A percentile compares a stretch with the other conserved stretches of the same genome.
phyloP scores from a whole-genome alignment of 2,329 filamentous ascomycete genomes.

The Penicillium carneum region DNA sequence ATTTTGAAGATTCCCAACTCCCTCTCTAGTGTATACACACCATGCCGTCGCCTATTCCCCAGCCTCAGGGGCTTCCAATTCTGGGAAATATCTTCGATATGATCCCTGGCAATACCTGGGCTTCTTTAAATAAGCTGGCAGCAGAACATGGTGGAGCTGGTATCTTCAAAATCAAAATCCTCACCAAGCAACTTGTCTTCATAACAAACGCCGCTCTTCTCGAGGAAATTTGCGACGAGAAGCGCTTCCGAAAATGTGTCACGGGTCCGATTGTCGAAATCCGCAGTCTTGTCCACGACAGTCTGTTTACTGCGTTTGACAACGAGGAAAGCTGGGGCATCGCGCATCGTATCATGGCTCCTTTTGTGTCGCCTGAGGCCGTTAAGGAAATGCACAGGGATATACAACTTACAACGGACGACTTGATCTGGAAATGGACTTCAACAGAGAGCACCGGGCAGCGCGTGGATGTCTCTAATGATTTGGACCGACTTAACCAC shows the following conservation, averaged over 20 bases:
- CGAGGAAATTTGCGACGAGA: constrained; percentile 72
- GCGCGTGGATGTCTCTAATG: constrained; percentile 56
- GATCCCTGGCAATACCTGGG: constrained; percentile 59
- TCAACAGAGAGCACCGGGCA: constrained; percentile 44
- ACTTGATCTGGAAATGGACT: constrained; percentile 62
- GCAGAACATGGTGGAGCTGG: constrained; percentile 61
- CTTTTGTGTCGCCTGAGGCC: constrained; percentile 54
- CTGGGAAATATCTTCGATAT: constrained; percentile 62
- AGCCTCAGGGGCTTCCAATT: constrained; percentile 59
- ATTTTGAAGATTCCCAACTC: not conserved
- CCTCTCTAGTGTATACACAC: not conserved
- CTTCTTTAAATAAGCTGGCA: constrained; percentile 58
- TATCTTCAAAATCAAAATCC: constrained; percentile 65
- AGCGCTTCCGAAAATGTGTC: constrained; percentile 61
- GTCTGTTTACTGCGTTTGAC: constrained; percentile 68
- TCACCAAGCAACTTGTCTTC: constrained; percentile 58
- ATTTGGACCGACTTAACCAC: constrained; percentile 63
- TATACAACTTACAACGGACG: constrained; percentile 59
- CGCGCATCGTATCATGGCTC: constrained; percentile 61
- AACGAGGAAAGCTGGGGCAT: constrained; percentile 67
- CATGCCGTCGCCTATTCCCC: constrained; percentile 60
- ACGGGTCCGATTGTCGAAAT: constrained; percentile 65
- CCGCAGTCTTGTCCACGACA: constrained; percentile 67
- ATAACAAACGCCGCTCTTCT: constrained; percentile 64
- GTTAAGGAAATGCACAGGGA: constrained; percentile 55